These are phyloP conservation scores for Deuterostichococcus epilithicus DNA, from an alignment of 139 green algal genomes.

Conservation along the genomic window DNA sequence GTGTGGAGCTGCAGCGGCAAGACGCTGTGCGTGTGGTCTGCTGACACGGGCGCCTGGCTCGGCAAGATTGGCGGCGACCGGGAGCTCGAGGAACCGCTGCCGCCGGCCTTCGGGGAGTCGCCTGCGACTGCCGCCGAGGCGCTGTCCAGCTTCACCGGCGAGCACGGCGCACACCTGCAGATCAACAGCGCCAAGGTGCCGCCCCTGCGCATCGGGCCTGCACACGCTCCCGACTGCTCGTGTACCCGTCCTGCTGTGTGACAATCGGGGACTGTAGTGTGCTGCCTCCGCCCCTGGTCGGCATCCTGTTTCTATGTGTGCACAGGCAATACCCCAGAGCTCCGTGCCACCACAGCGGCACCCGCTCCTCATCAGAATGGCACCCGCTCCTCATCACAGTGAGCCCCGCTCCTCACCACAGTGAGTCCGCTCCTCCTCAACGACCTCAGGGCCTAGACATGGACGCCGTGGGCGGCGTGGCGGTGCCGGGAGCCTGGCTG, in stretches of 20 bases:
- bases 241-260: too few relatives aligned
- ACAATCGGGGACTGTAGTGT: too few relatives aligned
- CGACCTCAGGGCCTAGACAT: conserved; percentile 41
- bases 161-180: background rate
- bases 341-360: too few relatives aligned
- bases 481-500: background rate
- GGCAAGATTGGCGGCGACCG: conserved; percentile 12
- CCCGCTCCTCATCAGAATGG: too few relatives aligned
- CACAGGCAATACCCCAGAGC: too few relatives aligned
- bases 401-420: too few relatives aligned
- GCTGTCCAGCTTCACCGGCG: conserved; percentile 2
- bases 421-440: too few relatives aligned
- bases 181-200: background rate
- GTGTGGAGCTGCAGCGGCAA: conserved; percentile 52
- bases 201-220: background rate
- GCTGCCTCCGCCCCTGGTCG: too few relatives aligned
- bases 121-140: background rate
- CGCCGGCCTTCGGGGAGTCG: too few relatives aligned
- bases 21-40: conserved; percentile 56
- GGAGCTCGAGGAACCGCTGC: conserved; percentile 1
- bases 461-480: conserved; percentile 19
- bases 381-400: too few relatives aligned
- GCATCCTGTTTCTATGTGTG: too few relatives aligned
- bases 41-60: conserved; percentile 36
- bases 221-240: background rate